A percentile compares a stretch with the other conserved stretches of the same genome.
These are phyloP conservation scores for Rhexocercosporidium sp. DNA, from an alignment of 2,329 filamentous ascomycete genomes.

Conservation along the genomic window DNA sequence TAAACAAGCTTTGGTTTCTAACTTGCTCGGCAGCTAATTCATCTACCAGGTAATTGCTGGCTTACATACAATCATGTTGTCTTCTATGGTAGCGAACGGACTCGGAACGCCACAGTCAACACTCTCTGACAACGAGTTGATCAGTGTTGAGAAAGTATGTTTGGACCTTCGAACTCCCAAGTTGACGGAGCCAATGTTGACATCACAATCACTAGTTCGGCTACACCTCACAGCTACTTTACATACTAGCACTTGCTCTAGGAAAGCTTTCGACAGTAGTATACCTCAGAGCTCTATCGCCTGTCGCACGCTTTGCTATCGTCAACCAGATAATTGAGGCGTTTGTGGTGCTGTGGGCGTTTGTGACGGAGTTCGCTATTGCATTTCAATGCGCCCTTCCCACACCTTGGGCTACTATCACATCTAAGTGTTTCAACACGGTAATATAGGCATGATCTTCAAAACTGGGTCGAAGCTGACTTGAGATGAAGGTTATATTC, in stretches of 20 bases:
- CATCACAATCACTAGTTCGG: slow-evolving; percentile 25
- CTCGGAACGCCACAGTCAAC: slow-evolving; percentile 25
- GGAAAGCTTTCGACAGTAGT: slow-evolving; percentile 38
- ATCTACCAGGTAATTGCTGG: slow-evolving; percentile 22
- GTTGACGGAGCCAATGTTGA: not conserved
- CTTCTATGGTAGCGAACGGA: slow-evolving; percentile 27
- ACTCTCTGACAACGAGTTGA: slow-evolving; percentile 13
- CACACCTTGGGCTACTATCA: slow-evolving; percentile 35
- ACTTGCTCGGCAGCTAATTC: not conserved
- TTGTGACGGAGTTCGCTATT: slow-evolving; percentile 32
- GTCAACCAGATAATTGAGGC: slow-evolving; percentile 25
- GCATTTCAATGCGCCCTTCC: slow-evolving; percentile 39
- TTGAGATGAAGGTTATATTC: slow-evolving; percentile 32
- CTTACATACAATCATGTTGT: slow-evolving; percentile 7
- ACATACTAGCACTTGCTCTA: slow-evolving; percentile 36
- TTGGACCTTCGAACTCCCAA: not conserved
- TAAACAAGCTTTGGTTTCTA: slow-evolving; percentile 20
- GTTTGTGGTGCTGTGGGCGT: slow-evolving; percentile 33
- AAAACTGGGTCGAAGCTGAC: not conserved
- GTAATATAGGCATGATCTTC: not conserved
- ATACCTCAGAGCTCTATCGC: slow-evolving; percentile 33
- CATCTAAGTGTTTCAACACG: slow-evolving; percentile 32
- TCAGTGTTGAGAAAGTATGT: slow-evolving; percentile 8
- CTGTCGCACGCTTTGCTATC: slow-evolving; percentile 22
- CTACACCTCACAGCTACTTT: slow-evolving; percentile 39